Percentiles rank a stretch among this genome's conserved stretches.
These are phyloP conservation scores for Saccharomycopsis sp. DNA, from an alignment of 805 yeast species.

Conservation along the genomic window DNA sequence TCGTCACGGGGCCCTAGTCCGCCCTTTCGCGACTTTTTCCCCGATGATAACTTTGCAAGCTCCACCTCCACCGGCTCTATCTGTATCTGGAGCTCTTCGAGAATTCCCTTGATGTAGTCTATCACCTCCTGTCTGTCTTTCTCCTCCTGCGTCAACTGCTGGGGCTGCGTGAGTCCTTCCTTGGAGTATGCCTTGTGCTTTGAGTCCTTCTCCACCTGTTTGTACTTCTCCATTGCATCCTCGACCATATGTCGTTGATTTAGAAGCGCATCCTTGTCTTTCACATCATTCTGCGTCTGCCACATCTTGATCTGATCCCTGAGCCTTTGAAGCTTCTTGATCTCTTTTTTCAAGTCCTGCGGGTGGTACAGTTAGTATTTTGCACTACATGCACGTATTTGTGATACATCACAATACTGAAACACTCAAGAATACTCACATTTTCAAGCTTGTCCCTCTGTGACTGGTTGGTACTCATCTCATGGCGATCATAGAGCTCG, in stretches of 20 bases:
- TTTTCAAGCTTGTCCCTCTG: slow-evolving; percentile 87
- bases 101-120: slow-evolving; percentile 45
- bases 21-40: slow-evolving; percentile 15
- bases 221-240: slow-evolving; percentile 89
- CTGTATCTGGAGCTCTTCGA: slow-evolving; percentile 19
- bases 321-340: slow-evolving; percentile 86
- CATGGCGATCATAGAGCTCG: slow-evolving; percentile 48
- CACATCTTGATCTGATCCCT: slow-evolving; percentile 94
- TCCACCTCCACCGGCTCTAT: slow-evolving; percentile 19
- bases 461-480: slow-evolving; percentile 55
- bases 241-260: slow-evolving; percentile 28
- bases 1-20: slow-evolving; percentile 48
- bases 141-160: slow-evolving; percentile 19
- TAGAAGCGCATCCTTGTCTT: slow-evolving; percentile 51
- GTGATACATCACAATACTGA: no score
- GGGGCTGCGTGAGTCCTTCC: slow-evolving; percentile 64
- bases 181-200: slow-evolving; percentile 91
- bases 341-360: slow-evolving; percentile 68
- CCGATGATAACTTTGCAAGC: slow-evolving; percentile 11
- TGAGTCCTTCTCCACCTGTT: slow-evolving; percentile 86
- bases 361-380: slow-evolving; percentile 3
- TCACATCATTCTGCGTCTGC: slow-evolving; percentile 85
- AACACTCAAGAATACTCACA: slow-evolving; percentile 13
- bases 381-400: neutral
- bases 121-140: slow-evolving; percentile 34